Percentiles rank a stretch among this genome's conserved stretches.
These are phyloP conservation scores for Taphrina flavorubra DNA, from an alignment of 1,139 yeast species.

Conservation along the genomic window DNA sequence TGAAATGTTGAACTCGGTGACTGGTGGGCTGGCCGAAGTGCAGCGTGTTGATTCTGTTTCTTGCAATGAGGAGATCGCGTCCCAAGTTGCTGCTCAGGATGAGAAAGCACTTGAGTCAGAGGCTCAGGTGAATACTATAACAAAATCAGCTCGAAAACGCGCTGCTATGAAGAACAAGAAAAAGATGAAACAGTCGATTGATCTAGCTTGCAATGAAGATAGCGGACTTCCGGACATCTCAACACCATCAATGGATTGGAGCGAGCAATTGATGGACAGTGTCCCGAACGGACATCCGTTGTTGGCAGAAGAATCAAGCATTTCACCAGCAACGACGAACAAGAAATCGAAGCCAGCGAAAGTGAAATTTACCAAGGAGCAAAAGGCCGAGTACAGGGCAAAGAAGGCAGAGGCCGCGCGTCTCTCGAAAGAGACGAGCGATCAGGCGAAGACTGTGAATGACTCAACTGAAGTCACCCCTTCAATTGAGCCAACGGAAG, in stretches of 20 bases:
- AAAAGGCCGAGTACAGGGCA: slow-evolving; percentile 14
- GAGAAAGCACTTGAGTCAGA: neutral
- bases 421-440: neutral
- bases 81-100: neutral
- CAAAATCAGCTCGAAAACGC: slow-evolving; percentile 22
- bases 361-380: slow-evolving; percentile 6
- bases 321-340: neutral
- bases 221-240: neutral
- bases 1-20: slow-evolving; percentile 11
- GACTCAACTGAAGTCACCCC: neutral
- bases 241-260: neutral
- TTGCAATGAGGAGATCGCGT: neutral
- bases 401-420: slow-evolving; percentile 9
- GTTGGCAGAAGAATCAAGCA: neutral
- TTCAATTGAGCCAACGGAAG: neutral
- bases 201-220: neutral
- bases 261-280: neutral
- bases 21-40: slow-evolving; percentile 18
- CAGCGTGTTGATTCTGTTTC: neutral
- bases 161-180: slow-evolving; percentile 9
- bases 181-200: neutral
- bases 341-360: neutral
- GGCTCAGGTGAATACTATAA: neutral
- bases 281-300: neutral
- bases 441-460: neutral